phyloP scores from a whole-genome alignment of 2,329 filamentous ascomycete species.

The Fusarium transvaalense region DNA sequence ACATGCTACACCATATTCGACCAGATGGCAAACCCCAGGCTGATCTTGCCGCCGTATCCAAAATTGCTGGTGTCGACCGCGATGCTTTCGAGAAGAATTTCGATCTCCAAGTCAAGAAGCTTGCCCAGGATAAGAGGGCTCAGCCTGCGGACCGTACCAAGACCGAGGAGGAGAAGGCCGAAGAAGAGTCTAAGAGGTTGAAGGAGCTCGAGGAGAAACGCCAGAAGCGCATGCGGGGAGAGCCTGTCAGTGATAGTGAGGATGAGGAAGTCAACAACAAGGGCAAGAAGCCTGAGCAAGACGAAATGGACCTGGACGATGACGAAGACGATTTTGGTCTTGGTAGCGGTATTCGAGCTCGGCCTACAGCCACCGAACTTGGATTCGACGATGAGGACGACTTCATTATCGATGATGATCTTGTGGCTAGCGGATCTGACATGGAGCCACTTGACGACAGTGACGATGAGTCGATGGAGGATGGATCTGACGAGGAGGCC shows the following conservation, averaged over 20 bases:
- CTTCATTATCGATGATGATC: conserved; percentile 88
- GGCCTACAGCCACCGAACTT: conserved; percentile 70
- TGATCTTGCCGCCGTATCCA: conserved; percentile 43
- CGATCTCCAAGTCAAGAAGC: conserved; percentile 82
- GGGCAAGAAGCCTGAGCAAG: conserved; percentile 53
- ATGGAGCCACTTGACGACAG: conserved; percentile 68
- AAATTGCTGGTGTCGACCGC: conserved; percentile 69
- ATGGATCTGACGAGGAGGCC: conserved; percentile 55
- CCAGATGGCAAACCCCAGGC: conserved; percentile 55
- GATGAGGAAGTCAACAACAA: conserved; percentile 62
- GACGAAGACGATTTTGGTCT: conserved; percentile 71
- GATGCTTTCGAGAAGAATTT: conserved; percentile 85
- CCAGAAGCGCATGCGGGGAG: conserved; percentile 87
- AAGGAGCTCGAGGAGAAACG: conserved; percentile 87
- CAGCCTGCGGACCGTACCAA: conserved; percentile 89
- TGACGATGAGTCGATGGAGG: conserved; percentile 64
- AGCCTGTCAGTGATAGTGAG: conserved; percentile 76
- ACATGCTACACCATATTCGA: conserved; percentile 70
- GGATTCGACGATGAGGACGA: conserved; percentile 95
- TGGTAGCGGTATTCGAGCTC: conserved; percentile 68
- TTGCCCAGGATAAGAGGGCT: conserved; percentile 86
- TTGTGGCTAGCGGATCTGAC: conserved; percentile 85
- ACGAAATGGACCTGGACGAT: conserved; percentile 54
- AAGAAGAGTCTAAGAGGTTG: conserved; percentile 80
- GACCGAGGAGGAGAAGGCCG: conserved; percentile 86